Evolutionary conservation across 768 basidiomycete genomes (phyloP).

Genomic region (Imleria badia): DNA sequence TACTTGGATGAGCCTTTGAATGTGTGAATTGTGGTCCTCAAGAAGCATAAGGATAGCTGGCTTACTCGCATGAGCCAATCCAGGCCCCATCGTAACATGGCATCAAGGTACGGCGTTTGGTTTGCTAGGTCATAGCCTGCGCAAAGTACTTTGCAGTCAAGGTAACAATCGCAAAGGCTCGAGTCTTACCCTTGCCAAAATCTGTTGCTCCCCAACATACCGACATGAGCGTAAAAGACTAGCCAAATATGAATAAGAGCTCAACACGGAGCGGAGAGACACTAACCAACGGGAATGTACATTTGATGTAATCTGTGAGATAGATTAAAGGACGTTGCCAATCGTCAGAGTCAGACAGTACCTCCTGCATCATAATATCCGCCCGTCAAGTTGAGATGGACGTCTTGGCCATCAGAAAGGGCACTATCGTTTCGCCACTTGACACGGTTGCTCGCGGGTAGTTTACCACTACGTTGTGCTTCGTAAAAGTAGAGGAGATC

Average conservation of each 20-base stretch:
- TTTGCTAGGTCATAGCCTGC: conserved; percentile 80
- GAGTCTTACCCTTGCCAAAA: conserved; percentile 64
- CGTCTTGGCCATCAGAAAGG: conserved; percentile 73
- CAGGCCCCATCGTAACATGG: conserved; percentile 86
- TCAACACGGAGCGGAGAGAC: not conserved
- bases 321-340: not conserved
- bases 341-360: conserved; percentile 31
- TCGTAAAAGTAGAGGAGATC: conserved; percentile 88
- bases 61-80: conserved; percentile 89
- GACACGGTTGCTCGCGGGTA: conserved; percentile 70
- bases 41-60: not conserved
- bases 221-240: conserved; percentile 84
- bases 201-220: conserved; percentile 90
- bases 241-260: conserved; percentile 1
- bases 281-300: conserved; percentile 77
- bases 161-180: not conserved
- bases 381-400: conserved; percentile 72
- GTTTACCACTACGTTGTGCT: conserved; percentile 79
- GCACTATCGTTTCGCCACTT: conserved; percentile 86
- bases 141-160: not conserved
- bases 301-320: conserved; percentile 78
- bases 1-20: conserved; percentile 72
- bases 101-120: conserved; percentile 90
- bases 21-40: not conserved
- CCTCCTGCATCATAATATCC: conserved; percentile 95